phyloP scores from a whole-genome alignment of 768 basidiomycete genomes.

The Crepidotus variabilis region DNA sequence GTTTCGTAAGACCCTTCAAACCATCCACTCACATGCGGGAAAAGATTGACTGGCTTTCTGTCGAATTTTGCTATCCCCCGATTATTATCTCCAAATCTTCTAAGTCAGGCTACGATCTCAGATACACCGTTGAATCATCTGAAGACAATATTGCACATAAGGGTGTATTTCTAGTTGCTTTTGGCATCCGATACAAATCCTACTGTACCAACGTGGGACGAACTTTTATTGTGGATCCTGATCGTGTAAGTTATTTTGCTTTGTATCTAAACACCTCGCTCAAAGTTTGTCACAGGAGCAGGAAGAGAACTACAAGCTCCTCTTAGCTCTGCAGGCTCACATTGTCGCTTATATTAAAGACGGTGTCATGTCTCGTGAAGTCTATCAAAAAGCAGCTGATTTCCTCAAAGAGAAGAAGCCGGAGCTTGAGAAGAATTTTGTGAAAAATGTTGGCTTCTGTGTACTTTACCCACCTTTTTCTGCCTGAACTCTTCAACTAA shows the following conservation, averaged over 20 bases:
- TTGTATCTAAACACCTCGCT: background rate
- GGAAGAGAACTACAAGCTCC: constrained; percentile 80
- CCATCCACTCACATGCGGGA: constrained; percentile 4
- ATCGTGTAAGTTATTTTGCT: constrained; percentile 48
- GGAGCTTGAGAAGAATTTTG: constrained; percentile 78
- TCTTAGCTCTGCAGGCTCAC: constrained; percentile 76
- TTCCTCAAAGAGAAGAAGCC: constrained; percentile 76
- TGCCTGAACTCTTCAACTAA: background rate
- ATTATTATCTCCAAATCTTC: constrained; percentile 94
- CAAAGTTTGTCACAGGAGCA: constrained; percentile 59
- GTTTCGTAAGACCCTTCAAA: constrained; percentile 1
- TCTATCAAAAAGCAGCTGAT: constrained; percentile 73
- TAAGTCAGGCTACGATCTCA: constrained; percentile 81
- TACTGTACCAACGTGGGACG: constrained; percentile 93
- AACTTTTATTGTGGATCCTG: constrained; percentile 94
- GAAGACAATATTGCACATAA: constrained; percentile 79
- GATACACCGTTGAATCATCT: constrained; percentile 83
- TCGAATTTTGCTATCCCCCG: constrained; percentile 93
- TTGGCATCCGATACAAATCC: constrained; percentile 89
- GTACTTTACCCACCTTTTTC: constrained; percentile 40
- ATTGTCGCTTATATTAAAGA: constrained; percentile 75
- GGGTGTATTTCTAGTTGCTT: constrained; percentile 82
- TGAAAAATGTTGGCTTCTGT: constrained; percentile 87
- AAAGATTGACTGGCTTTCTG: constrained; percentile 84
- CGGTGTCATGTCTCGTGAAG: constrained; percentile 69